A percentile compares a stretch with the other conserved stretches of the same genome.
phyloP scores from a whole-genome alignment of 169 alveolate genomes.

The Plasmodium coatneyi region DNA sequence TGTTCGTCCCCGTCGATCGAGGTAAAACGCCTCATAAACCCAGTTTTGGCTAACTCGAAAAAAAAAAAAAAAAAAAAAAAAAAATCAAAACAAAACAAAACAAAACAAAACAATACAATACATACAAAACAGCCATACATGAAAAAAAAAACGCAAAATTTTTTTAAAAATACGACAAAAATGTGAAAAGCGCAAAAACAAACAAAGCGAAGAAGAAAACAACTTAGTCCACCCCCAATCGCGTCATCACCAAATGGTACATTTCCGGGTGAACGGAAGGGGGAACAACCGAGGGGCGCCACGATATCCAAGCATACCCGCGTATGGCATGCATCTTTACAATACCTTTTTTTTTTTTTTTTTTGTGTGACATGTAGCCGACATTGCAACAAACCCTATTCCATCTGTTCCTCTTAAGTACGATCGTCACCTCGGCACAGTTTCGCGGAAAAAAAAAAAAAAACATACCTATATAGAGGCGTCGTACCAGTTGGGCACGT shows the following conservation, averaged over 20 bases:
- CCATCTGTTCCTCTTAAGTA: not conserved
- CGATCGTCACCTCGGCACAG: not conserved
- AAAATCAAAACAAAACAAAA: too few species aligned
- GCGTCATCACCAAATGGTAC: not conserved
- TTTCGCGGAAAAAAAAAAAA: not conserved
- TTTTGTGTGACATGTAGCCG: not conserved
- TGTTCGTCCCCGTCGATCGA: not conserved
- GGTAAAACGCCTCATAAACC: not conserved
- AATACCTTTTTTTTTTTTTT: not conserved
- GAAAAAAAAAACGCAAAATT: not conserved
- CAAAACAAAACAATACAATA: not conserved
- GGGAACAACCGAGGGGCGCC: not conserved
- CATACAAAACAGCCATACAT: not conserved
- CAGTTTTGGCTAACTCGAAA: not conserved
- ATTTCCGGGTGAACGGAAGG: not conserved
- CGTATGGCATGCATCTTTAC: not conserved
- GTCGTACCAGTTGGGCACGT: not conserved
- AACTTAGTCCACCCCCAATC: not conserved
- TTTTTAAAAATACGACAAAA: not conserved
- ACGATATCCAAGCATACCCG: not conserved
- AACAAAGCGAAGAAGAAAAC: not conserved
- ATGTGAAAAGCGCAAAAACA: not conserved
- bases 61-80: not conserved
- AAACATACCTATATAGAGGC: not conserved
- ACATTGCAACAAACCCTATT: not conserved